A percentile compares a stretch with the other conserved stretches of the same genome.
Evolutionary conservation across 495 filamentous ascomycete genomes (phyloP).

Genomic region (Wilcoxina mikolae): DNA sequence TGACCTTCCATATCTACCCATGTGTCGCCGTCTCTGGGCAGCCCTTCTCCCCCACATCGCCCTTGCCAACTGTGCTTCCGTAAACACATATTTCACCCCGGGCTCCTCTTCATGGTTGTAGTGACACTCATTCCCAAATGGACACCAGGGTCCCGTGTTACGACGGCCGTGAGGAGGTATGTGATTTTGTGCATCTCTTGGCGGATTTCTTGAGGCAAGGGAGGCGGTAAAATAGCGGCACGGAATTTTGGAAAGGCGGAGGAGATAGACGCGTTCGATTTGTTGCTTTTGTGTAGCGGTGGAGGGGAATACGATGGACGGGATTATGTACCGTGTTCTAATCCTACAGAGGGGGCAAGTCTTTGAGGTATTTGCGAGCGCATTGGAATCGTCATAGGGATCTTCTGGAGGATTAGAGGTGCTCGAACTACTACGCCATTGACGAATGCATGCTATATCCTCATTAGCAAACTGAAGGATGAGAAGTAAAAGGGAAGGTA

Average conservation of each 20-base stretch:
- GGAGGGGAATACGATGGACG: conserved; percentile 19
- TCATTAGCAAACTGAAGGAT: neutral
- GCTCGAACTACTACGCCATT: conserved; percentile 9
- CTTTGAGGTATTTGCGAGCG: conserved; percentile 20
- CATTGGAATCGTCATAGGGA: conserved; percentile 1
- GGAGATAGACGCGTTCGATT: conserved; percentile 26
- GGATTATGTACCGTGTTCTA: conserved; percentile 25
- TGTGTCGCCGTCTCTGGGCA: conserved; percentile 10
- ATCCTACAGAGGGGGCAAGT: conserved; percentile 28
- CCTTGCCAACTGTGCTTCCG: conserved; percentile 13
- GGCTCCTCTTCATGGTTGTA: conserved; percentile 19
- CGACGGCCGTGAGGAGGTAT: conserved; percentile 1
- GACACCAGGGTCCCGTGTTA: conserved; percentile 17
- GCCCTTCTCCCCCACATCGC: neutral
- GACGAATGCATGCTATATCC: conserved; percentile 18
- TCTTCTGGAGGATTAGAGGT: neutral
- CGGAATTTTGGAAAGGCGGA: conserved; percentile 24
- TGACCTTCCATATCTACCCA: too few species aligned
- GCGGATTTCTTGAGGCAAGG: conserved; percentile 5
- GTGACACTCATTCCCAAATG: conserved; percentile 30
- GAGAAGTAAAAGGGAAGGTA: conserved; percentile 9
- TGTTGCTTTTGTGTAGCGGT: conserved; percentile 21
- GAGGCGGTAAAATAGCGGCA: conserved; percentile 28
- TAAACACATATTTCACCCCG: conserved; percentile 22
- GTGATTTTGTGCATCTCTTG: conserved; percentile 1